Evolutionary conservation across 1,284 basidiomycete genomes (phyloP).

Genomic region (Rhodotorula sp.): DNA sequence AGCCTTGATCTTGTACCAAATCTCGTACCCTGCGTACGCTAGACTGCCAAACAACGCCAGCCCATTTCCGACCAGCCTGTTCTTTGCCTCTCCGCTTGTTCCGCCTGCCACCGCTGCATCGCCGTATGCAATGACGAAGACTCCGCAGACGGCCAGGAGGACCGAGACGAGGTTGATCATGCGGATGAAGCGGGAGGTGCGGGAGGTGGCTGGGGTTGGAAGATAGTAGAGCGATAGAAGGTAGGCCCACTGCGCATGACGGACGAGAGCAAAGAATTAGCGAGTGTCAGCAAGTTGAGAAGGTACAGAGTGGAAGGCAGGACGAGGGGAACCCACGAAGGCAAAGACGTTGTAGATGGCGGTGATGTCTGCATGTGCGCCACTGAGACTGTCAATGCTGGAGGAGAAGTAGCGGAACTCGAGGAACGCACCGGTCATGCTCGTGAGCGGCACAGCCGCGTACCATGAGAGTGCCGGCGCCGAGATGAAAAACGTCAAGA

Average conservation of each 20-base stretch:
- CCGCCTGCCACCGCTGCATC: conserved; percentile 51
- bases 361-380: conserved; percentile 34
- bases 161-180: conserved; percentile 65
- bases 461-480: conserved; percentile 43
- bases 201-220: conserved; percentile 15
- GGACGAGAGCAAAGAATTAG: conserved; percentile 4
- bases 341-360: conserved; percentile 45
- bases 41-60: conserved; percentile 69
- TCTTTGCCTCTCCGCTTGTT: neutral
- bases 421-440: conserved; percentile 27
- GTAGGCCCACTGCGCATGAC: conserved; percentile 41
- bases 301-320: neutral
- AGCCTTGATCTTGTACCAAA: conserved; percentile 64
- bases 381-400: neutral
- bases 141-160: conserved; percentile 69
- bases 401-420: too few species aligned
- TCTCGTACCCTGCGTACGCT: conserved; percentile 62
- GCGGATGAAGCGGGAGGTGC: conserved; percentile 51
- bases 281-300: neutral
- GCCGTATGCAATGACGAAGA: conserved; percentile 71
- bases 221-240: conserved; percentile 43
- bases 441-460: conserved; percentile 38
- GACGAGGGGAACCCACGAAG: conserved; percentile 16
- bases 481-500: conserved; percentile 38
- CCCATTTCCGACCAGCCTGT: conserved; percentile 59